phyloP scores from a whole-genome alignment of 257 asterid species.

The Leptodermis oblonga region DNA sequence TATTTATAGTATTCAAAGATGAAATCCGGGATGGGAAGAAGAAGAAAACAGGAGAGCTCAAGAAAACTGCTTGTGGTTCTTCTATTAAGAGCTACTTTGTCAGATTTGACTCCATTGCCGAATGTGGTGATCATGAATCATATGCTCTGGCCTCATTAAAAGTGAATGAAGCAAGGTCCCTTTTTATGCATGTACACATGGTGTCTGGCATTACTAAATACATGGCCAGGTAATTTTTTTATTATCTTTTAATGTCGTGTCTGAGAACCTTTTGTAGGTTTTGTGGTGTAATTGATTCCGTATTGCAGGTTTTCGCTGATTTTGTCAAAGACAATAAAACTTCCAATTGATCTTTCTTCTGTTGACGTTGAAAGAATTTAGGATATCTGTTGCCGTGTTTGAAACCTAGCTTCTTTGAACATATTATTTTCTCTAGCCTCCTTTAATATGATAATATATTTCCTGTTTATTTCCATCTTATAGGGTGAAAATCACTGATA shows the following conservation, averaged over 20 bases:
- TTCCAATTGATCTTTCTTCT: constrained; percentile 38
- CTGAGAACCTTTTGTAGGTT: background rate
- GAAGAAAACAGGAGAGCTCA: constrained; percentile 31
- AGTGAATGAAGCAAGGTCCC: constrained; percentile 54
- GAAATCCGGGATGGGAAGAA: constrained; percentile 40
- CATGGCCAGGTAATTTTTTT: constrained; percentile 79
- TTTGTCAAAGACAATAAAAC: constrained; percentile 65
- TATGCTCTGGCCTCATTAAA: constrained; percentile 35
- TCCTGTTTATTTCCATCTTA: too few relatives aligned
- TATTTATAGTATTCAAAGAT: constrained; percentile 68
- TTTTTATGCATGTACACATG: constrained; percentile 79
- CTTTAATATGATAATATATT: too few relatives aligned
- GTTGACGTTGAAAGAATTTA: too few relatives aligned
- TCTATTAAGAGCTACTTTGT: constrained; percentile 59
- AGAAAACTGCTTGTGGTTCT: constrained; percentile 20
- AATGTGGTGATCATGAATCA: constrained; percentile 20
- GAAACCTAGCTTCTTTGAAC: too few relatives aligned
- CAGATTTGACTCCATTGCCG: constrained; percentile 36
- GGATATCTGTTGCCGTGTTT: too few relatives aligned
- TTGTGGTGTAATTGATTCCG: background rate
- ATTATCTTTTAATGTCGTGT: background rate
- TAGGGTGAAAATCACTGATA: too few relatives aligned
- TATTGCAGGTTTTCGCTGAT: constrained; percentile 68
- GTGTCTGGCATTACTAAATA: constrained; percentile 65
- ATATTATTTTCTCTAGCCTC: too few relatives aligned